Evolutionary conservation across 208 protist genomes (phyloP).

Genomic region (Acanthamoeba castellanii): DNA sequence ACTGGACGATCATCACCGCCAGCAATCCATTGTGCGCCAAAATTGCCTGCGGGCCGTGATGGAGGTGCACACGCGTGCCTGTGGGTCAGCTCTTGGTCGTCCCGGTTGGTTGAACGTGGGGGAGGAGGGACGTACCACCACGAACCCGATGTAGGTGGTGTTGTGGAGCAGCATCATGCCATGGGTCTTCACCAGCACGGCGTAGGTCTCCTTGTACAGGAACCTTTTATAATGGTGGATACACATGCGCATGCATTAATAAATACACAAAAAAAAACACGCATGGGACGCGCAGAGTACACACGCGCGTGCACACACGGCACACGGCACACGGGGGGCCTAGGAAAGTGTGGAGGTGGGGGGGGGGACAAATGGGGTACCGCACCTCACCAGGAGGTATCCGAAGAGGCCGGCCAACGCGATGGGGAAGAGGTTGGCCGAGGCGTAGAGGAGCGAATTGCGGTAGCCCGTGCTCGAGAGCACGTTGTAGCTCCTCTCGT

Average conservation of each 20-base stretch:
- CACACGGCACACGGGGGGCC: neutral
- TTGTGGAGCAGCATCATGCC: conserved; percentile 67
- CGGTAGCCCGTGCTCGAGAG: conserved; percentile 1
- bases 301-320: no score
- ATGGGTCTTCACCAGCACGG: conserved; percentile 36
- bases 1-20: conserved; percentile 66
- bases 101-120: neutral
- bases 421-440: conserved; percentile 47
- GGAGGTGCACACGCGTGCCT: neutral
- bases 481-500: conserved; percentile 39
- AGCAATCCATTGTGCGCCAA: conserved; percentile 72
- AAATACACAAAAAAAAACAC: neutral
- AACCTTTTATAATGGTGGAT: neutral
- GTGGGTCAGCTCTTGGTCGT: no score
- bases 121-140: neutral
- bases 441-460: conserved; percentile 57
- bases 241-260: neutral
- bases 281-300: neutral
- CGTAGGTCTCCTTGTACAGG: conserved; percentile 60
- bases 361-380: neutral
- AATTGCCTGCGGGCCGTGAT: conserved; percentile 5
- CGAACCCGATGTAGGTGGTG: conserved; percentile 67
- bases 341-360: neutral
- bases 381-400: neutral
- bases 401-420: conserved; percentile 10